Evolutionary conservation across 2,329 filamentous ascomycete species (phyloP).

Genomic region (Botrytis tulipae): DNA sequence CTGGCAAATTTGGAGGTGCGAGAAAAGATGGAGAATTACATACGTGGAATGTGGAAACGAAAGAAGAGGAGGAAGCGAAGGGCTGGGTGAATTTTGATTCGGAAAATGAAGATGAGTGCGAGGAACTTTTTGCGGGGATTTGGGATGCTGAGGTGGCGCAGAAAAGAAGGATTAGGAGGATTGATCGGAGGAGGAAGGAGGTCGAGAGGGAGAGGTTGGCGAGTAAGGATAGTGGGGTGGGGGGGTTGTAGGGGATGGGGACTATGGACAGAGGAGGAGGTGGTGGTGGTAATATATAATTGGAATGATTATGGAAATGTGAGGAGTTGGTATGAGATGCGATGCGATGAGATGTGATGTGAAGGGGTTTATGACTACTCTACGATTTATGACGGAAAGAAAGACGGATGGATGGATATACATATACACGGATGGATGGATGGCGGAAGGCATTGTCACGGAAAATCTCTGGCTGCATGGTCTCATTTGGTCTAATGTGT

Average conservation of each 20-base stretch:
- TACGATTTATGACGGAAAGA: slow-evolving; percentile 5
- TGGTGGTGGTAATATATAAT: neutral
- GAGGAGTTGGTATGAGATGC: neutral
- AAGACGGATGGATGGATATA: neutral
- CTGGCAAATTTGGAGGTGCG: slow-evolving; percentile 55
- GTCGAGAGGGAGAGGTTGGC: slow-evolving; percentile 21
- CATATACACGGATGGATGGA: too few species aligned
- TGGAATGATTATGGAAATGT: neutral
- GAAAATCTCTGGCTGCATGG: neutral
- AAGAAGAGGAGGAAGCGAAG: slow-evolving; percentile 48
- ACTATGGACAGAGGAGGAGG: neutral
- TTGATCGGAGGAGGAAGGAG: slow-evolving; percentile 18
- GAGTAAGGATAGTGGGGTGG: slow-evolving; percentile 16
- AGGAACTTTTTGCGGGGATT: slow-evolving; percentile 61
- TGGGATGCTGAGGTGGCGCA: slow-evolving; percentile 53
- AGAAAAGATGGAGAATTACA: slow-evolving; percentile 27
- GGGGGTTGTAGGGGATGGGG: neutral
- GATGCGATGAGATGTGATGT: neutral
- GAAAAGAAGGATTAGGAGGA: slow-evolving; percentile 34
- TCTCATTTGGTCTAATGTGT: neutral
- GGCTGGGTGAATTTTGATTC: slow-evolving; percentile 48
- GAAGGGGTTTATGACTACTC: neutral
- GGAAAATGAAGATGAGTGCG: slow-evolving; percentile 63
- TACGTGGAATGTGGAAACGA: neutral
- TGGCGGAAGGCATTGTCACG: neutral